Evolutionary conservation across 345 rosid species (phyloP).

Genomic region (Brassica rapa): DNA sequence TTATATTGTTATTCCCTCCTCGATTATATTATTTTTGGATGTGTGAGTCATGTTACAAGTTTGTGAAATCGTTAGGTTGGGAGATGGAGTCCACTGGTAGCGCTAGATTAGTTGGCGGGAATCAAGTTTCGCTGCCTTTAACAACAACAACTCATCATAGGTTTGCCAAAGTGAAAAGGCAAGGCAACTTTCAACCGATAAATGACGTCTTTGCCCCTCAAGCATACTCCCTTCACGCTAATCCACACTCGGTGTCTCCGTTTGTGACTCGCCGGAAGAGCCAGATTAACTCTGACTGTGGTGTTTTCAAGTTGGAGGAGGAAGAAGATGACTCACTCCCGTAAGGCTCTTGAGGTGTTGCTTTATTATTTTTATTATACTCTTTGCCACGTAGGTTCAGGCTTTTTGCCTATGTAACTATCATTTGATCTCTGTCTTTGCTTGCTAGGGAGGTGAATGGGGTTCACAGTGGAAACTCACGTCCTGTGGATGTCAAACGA

Average conservation of each 20-base stretch:
- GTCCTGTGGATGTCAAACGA: constrained; percentile 49
- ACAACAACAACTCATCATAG: constrained; percentile 18
- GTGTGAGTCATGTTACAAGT: neutral
- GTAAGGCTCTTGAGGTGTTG: constrained; percentile 52
- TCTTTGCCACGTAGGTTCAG: neutral
- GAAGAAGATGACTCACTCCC: constrained; percentile 38
- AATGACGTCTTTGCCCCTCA: constrained; percentile 21
- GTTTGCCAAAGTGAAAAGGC: constrained; percentile 24
- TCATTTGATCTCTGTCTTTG: constrained; percentile 10
- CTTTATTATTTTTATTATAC: constrained; percentile 23
- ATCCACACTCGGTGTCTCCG: constrained; percentile 35
- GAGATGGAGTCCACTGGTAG: constrained; percentile 46
- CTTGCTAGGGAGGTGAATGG: constrained; percentile 48
- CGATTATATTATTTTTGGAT: too few relatives aligned
- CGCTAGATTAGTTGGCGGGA: constrained; percentile 41
- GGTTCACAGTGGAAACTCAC: constrained; percentile 34
- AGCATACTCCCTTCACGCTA: constrained; percentile 22
- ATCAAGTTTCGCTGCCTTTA: constrained; percentile 43
- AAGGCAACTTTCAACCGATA: constrained; percentile 26
- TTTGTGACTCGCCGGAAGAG: constrained; percentile 43
- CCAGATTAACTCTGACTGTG: constrained; percentile 52
- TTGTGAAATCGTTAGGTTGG: neutral
- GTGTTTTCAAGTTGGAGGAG: constrained; percentile 38
- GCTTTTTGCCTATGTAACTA: constrained; percentile 18
- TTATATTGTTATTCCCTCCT: too few relatives aligned